Conservation (phyloP, 2,329 filamentous ascomycete genomes). For the Fusarium marasasianum region DNA sequence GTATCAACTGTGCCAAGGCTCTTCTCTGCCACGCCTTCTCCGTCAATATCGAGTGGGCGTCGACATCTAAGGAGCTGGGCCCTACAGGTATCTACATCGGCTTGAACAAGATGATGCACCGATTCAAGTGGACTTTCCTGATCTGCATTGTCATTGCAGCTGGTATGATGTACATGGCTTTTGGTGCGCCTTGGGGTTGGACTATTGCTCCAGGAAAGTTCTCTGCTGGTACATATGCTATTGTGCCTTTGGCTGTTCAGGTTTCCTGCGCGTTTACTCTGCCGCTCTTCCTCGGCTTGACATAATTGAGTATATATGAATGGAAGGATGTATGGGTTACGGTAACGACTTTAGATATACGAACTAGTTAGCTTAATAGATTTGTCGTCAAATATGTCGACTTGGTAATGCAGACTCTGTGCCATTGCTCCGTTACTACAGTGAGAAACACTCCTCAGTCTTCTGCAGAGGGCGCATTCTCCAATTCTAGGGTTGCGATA, state of each 20-base stretch:
- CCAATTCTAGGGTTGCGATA: accelerated
- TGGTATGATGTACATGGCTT: conserved; percentile 42
- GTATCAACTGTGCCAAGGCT: conserved; percentile 43
- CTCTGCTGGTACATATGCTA: conserved; percentile 40
- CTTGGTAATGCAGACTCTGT: neutral
- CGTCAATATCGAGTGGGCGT: conserved; percentile 44
- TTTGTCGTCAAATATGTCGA: neutral
- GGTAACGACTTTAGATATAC: conserved; percentile 6
- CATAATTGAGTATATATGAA: conserved; percentile 4
- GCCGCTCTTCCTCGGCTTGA: conserved; percentile 41
- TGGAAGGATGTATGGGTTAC: neutral
- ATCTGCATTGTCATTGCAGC: conserved; percentile 37
- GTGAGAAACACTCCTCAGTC: accelerated
- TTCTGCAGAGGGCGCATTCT: too few species aligned
- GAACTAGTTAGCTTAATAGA: neutral
- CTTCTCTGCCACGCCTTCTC: conserved; percentile 42
- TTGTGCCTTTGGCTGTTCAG: conserved; percentile 41
- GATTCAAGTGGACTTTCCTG: conserved; percentile 53
- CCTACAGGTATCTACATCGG: conserved; percentile 46
- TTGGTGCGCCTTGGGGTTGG: conserved; percentile 41
- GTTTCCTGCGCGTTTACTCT: conserved; percentile 37
- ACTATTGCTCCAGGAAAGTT: conserved; percentile 38
- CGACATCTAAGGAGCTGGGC: conserved; percentile 43
- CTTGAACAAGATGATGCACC: conserved; percentile 53
- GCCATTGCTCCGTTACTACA: accelerated